Conservation (phyloP, 2,329 filamentous ascomycete genomes). For the Ascochyta pisi region DNA sequence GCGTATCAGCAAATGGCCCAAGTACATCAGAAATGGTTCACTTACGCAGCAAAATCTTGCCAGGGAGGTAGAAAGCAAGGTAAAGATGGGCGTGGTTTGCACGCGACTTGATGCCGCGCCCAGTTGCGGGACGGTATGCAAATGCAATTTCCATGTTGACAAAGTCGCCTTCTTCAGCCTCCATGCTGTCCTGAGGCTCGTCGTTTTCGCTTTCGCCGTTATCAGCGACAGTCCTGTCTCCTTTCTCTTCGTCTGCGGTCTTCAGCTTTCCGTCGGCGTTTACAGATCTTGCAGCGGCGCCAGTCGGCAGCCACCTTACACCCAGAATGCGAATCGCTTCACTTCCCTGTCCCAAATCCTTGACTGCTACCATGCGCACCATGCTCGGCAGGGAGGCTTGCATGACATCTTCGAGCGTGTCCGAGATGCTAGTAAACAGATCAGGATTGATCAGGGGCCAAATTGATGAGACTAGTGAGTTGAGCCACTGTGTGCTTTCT, state of each 20-base stretch:
- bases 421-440: conserved; percentile 71
- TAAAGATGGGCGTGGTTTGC: conserved; percentile 76
- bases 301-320: conserved; percentile 74
- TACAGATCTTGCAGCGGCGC: conserved; percentile 69
- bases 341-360: conserved; percentile 77
- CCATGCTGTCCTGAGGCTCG: conserved; percentile 59
- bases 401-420: conserved; percentile 81
- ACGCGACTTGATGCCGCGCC: conserved; percentile 66
- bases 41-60: conserved; percentile 60
- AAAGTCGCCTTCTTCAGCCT: conserved; percentile 79
- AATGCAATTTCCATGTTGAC: conserved; percentile 79
- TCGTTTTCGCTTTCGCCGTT: conserved; percentile 51
- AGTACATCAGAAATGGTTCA: conserved; percentile 1
- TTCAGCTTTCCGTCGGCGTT: conserved; percentile 65
- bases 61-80: conserved; percentile 73
- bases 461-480: conserved; percentile 69
- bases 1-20: conserved; percentile 21
- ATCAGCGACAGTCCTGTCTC: conserved; percentile 59
- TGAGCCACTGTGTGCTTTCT: conserved; percentile 75
- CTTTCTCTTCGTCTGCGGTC: conserved; percentile 53
- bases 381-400: conserved; percentile 74
- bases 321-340: conserved; percentile 74
- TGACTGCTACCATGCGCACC: conserved; percentile 76
- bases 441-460: conserved; percentile 81
- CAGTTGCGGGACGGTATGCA: conserved; percentile 71